phyloP scores from a whole-genome alignment of 768 basidiomycete genomes.

The Auricularia heimuer region DNA sequence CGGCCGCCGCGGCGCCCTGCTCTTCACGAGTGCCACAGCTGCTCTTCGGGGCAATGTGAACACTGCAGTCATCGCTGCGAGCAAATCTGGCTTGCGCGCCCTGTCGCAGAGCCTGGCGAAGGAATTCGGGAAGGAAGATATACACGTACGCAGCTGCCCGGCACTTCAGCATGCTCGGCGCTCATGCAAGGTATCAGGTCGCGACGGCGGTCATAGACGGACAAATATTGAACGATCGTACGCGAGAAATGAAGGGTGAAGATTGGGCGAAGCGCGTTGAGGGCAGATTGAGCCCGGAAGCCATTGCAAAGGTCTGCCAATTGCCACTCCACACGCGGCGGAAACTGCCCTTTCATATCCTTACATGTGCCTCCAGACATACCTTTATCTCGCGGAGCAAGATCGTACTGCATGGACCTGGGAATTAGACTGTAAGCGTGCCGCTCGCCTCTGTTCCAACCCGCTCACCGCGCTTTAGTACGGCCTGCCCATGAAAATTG shows the following conservation, averaged over 20 bases:
- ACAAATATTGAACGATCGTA: constrained; percentile 31
- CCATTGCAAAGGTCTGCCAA: constrained; percentile 41
- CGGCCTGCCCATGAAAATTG: constrained; percentile 46
- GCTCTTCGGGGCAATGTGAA: constrained; percentile 48
- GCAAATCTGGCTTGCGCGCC: constrained; percentile 52
- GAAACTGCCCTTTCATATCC: too few relatives aligned
- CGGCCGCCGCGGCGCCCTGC: constrained; percentile 53
- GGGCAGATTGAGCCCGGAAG: constrained; percentile 46
- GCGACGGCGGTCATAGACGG: constrained; percentile 45
- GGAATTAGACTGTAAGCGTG: constrained; percentile 10
- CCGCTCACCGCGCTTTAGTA: constrained; percentile 18
- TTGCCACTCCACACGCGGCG: not conserved
- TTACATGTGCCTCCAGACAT: constrained; percentile 1
- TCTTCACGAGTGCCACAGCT: constrained; percentile 70
- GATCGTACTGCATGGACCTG: constrained; percentile 14
- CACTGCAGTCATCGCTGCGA: constrained; percentile 55
- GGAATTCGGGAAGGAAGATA: constrained; percentile 65
- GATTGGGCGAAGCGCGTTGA: constrained; percentile 38
- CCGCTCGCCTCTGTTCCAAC: not conserved
- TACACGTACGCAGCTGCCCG: constrained; percentile 38
- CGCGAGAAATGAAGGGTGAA: constrained; percentile 19
- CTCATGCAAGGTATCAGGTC: constrained; percentile 8
- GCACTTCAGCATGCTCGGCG: not conserved
- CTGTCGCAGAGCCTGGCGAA: constrained; percentile 64
- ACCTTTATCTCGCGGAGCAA: constrained; percentile 11